phyloP scores from a whole-genome alignment of 1,139 yeast genomes.

The Pichia kudriavzevii region DNA sequence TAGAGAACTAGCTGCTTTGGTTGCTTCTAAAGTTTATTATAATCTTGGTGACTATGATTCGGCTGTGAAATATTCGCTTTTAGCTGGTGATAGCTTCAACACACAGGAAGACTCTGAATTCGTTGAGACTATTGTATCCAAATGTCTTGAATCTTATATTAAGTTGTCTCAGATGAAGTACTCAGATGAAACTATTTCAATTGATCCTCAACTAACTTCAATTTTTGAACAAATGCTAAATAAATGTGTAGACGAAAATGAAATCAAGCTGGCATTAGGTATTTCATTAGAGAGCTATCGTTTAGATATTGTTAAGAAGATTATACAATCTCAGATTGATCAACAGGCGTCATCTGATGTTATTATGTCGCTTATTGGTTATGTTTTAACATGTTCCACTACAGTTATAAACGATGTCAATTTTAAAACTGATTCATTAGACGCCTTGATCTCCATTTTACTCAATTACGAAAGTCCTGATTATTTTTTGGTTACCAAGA shows the following conservation, averaged over 20 bases:
- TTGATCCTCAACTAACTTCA: conserved; percentile 56
- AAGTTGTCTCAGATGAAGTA: conserved; percentile 51
- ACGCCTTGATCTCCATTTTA: conserved; percentile 53
- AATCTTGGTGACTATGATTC: conserved; percentile 92
- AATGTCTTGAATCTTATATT: conserved; percentile 82
- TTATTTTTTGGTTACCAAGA: conserved; percentile 72
- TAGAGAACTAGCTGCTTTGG: conserved; percentile 79
- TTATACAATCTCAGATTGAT: conserved; percentile 41
- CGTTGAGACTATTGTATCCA: conserved; percentile 87
- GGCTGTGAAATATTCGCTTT: conserved; percentile 80
- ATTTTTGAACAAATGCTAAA: conserved; percentile 83
- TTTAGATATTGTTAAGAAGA: conserved; percentile 66
- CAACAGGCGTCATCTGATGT: conserved; percentile 35
- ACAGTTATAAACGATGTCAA: conserved; percentile 51
- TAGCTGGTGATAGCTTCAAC: conserved; percentile 76
- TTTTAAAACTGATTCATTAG: conserved; percentile 60
- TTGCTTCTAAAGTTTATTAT: conserved; percentile 91
- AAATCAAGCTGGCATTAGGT: conserved; percentile 79
- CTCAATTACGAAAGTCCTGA: conserved; percentile 58
- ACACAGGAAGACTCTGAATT: conserved; percentile 71
- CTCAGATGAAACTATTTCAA: conserved; percentile 33
- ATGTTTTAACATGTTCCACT: conserved; percentile 70
- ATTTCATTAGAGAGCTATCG: conserved; percentile 85
- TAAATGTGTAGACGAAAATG: conserved; percentile 67
- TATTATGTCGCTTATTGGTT: conserved; percentile 54